Conservation (phyloP, 2,329 filamentous ascomycete species). For the Botrytis aclada region DNA sequence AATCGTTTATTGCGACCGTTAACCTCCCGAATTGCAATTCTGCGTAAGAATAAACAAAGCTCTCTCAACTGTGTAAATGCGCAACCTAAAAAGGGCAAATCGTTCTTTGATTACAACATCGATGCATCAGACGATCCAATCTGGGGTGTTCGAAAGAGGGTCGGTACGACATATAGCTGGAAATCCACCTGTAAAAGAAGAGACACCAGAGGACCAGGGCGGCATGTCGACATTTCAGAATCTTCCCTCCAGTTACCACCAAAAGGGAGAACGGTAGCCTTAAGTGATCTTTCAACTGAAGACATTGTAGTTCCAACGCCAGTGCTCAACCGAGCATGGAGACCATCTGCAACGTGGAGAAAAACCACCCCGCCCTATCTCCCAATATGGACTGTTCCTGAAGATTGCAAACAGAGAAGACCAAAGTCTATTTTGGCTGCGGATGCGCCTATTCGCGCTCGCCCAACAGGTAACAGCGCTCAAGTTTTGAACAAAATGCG, state of each 20-base stretch:
- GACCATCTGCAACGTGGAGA: background rate
- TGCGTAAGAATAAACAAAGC: conserved; percentile 39
- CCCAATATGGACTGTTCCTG: background rate
- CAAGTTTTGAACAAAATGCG: conserved; percentile 40
- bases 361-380: background rate
- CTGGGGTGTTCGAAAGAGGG: conserved; percentile 27
- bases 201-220: conserved; percentile 9
- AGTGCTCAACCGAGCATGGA: conserved; percentile 32
- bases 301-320: conserved; percentile 37
- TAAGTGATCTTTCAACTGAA: conserved; percentile 20
- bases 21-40: conserved; percentile 43
- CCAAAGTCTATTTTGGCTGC: background rate
- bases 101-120: background rate
- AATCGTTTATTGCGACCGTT: conserved; percentile 45
- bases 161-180: conserved; percentile 34
- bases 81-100: conserved; percentile 13
- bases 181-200: conserved; percentile 24
- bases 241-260: background rate
- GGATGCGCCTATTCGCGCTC: background rate
- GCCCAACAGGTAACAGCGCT: conserved; percentile 15
- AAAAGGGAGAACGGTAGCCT: background rate
- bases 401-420: background rate
- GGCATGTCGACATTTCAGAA: background rate
- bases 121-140: background rate
- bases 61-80: background rate